Evolutionary conservation across 1,284 basidiomycete genomes (phyloP).

Genomic region (Sanguinoderma infundibulare): DNA sequence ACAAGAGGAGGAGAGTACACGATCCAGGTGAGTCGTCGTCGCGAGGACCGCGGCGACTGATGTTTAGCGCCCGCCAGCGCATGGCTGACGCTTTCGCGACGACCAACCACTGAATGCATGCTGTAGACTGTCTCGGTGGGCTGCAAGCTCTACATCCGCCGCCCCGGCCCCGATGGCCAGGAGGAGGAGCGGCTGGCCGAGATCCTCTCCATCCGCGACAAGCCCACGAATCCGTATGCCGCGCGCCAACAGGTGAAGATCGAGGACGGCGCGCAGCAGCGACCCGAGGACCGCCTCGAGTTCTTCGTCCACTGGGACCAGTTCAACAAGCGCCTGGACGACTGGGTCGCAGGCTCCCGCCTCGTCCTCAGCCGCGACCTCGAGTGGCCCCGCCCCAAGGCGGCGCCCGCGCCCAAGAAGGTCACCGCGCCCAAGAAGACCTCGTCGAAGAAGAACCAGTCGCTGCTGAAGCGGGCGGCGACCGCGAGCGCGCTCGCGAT

Average conservation of each 20-base stretch:
- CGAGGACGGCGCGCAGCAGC: constrained; percentile 49
- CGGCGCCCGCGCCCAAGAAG: constrained; percentile 59
- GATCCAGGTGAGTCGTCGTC: constrained; percentile 60
- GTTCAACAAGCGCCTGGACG: constrained; percentile 98
- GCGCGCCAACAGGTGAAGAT: constrained; percentile 43
- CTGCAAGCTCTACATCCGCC: constrained; percentile 90
- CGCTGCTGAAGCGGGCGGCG: constrained; percentile 41
- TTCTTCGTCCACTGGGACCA: constrained; percentile 98
- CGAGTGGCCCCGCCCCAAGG: constrained; percentile 95
- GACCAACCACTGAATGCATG: no score
- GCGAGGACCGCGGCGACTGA: constrained; percentile 30
- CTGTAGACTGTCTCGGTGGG: constrained; percentile 91
- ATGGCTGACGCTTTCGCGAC: constrained; percentile 25
- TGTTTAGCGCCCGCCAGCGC: constrained; percentile 27
- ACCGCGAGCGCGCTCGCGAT: constrained; percentile 34
- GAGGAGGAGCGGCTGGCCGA: constrained; percentile 91
- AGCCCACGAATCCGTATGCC: constrained; percentile 69
- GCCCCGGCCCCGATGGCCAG: constrained; percentile 74
- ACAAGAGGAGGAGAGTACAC: constrained; percentile 76
- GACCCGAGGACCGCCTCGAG: constrained; percentile 82
- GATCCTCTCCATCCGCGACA: constrained; percentile 90
- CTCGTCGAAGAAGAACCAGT: constrained; percentile 56
- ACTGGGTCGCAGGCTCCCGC: constrained; percentile 94
- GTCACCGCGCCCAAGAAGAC: constrained; percentile 49
- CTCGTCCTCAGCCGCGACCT: constrained; percentile 87